These are phyloP conservation scores for Combretum micranthum DNA, from an alignment of 345 rosid species.

Conservation along the genomic window DNA sequence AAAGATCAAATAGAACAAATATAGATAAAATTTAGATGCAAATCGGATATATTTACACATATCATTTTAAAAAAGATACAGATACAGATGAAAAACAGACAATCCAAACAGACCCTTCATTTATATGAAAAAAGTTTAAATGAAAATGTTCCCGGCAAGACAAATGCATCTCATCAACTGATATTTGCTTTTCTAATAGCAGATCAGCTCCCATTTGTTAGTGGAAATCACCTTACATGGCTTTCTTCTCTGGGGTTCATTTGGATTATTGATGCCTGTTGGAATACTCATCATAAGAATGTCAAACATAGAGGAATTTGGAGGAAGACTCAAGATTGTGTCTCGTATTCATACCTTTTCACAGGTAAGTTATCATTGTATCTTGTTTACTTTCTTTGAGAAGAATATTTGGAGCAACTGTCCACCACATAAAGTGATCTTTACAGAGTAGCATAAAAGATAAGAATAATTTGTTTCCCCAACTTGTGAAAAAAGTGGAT, in stretches of 20 bases:
- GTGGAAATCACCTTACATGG: slow-evolving; percentile 64
- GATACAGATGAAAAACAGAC: too few relatives aligned
- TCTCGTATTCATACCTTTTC: slow-evolving; percentile 59
- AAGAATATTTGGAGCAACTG: too few relatives aligned
- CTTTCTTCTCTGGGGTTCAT: slow-evolving; percentile 76
- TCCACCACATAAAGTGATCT: too few relatives aligned
- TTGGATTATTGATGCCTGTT: slow-evolving; percentile 77
- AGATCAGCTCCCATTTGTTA: slow-evolving; percentile 47
- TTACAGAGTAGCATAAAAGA: too few relatives aligned
- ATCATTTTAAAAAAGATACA: too few relatives aligned
- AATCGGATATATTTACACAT: too few relatives aligned
- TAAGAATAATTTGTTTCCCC: too few relatives aligned
- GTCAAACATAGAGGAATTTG: slow-evolving; percentile 51
- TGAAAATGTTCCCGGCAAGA: too few relatives aligned
- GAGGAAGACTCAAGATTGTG: slow-evolving; percentile 41
- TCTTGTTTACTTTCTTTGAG: not conserved
- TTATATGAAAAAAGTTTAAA: too few relatives aligned
- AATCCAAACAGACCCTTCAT: too few relatives aligned
- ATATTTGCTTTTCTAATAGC: not conserved
- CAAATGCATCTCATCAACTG: not conserved
- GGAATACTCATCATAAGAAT: slow-evolving; percentile 67
- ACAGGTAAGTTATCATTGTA: slow-evolving; percentile 43
- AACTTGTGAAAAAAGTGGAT: not conserved
- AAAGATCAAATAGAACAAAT: too few relatives aligned
- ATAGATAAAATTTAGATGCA: too few relatives aligned